Evolutionary conservation across 306 rosid genomes (phyloP), one percentile per base, ranked within the genome.

Genomic region (Malus sieversii): DNA sequence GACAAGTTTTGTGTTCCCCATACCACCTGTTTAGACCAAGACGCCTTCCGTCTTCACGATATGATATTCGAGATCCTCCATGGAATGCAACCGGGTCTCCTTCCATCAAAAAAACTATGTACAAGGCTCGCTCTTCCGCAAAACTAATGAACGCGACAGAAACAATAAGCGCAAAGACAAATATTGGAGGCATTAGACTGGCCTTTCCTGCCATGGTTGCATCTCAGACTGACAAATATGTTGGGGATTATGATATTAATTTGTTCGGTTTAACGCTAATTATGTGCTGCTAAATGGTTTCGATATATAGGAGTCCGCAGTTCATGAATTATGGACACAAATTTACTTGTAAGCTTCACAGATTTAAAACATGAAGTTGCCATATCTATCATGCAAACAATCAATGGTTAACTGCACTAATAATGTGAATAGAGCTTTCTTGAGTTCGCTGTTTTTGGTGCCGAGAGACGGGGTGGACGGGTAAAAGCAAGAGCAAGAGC

Each of bases 91-190:
- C 53, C 0, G 82, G 82, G 2, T 86, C 83, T 74, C 83, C 93
- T 72, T 86, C 92, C 87, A 93, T 74, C 25, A 23, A 66, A 88
- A 88, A 81, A 70, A 93, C 97, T 75, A 93, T 62, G 83, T 84
- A 93, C 52, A 88, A 78, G 3, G 79, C 85, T 75, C 89, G 74
- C 33, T 88, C 85, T 79, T 87, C 98, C 77, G 69, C 59, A 69
- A 89, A 85, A 75, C 66, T 44, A 29, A 51, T 20, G 3, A 64
- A 7, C 4, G 55, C 52, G 33, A 59, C 78, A 70, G 25, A 13
- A 80, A 68, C 32, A 63, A 76, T 42, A 45, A 84, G 46, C 32
- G 16, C 62, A 32, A 30, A 19, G 73, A 83, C 53, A 76, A 25
- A 33, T 40, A 51, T 11, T 16, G 58, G 32, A 60, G 4, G 52